A percentile compares a stretch with the other conserved stretches of the same genome.
These are phyloP conservation scores for Neltuma alba DNA, from an alignment of 306 rosid genomes.

Conservation along the genomic window DNA sequence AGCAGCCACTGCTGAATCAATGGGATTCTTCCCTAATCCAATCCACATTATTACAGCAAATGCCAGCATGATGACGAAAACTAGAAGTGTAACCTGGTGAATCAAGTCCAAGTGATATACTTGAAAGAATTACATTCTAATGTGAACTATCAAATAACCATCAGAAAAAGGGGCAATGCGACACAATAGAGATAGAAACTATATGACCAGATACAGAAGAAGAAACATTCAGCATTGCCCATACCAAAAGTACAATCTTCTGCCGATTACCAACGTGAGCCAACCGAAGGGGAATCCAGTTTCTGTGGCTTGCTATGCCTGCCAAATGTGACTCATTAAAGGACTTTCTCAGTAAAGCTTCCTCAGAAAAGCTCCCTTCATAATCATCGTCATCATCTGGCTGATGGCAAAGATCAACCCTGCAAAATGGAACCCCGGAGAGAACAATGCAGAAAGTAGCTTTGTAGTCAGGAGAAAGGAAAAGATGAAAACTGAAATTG, in stretches of 20 bases:
- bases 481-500: constrained; percentile 15
- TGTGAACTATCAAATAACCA: constrained; percentile 21
- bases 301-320: constrained; percentile 57
- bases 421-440: constrained; percentile 38
- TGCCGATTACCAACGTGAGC: constrained; percentile 79
- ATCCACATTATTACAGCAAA: constrained; percentile 88
- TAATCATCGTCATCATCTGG: constrained; percentile 84
- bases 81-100: constrained; percentile 67
- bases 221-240: constrained; percentile 32
- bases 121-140: constrained; percentile 19
- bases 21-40: constrained; percentile 65
- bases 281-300: constrained; percentile 73
- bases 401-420: constrained; percentile 99
- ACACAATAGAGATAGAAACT: constrained; percentile 23
- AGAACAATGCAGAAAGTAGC: constrained; percentile 35
- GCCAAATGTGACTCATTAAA: constrained; percentile 45
- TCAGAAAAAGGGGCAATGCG: constrained; percentile 9
- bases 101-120: constrained; percentile 34
- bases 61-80: constrained; percentile 57
- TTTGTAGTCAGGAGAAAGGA: constrained; percentile 37
- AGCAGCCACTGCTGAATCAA: constrained; percentile 72
- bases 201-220: constrained; percentile 18
- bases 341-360: constrained; percentile 68
- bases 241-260: constrained; percentile 81
- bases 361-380: constrained; percentile 69